Evolutionary conservation across 2,329 filamentous ascomycete species (phyloP), one percentile per base, ranked within the genome.

Genomic region (Sordariomycetes sp.): DNA sequence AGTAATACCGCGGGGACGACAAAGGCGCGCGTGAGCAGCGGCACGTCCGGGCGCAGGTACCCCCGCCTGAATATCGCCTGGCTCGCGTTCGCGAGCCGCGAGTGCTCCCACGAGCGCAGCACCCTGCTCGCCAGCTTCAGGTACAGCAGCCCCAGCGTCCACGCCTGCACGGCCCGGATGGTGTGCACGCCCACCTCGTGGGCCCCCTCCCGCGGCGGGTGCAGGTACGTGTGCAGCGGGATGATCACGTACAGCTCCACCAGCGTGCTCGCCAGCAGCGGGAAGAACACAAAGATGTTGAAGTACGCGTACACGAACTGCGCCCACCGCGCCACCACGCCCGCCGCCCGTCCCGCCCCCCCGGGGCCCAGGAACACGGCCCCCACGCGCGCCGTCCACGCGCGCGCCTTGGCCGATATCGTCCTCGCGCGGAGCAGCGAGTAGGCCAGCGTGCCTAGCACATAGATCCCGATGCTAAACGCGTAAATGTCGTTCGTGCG

Each of bases 401-500:
- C 64, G 60, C 61, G 68, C 43, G 70, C 60, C 48, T 68, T 71
- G 14, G 58, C 52, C 48, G 68, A 66, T 20, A 79, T 70, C 64
- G 68, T 65, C 14, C 70, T 73, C 20, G 77, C 63, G 67, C 86
- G 81, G 62, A 84, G 74, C 32, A 79, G 64, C 50, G 80, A 71
- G 68, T 92, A 96, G 2, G 81, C 74, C 1, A 82, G 66, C 3
- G 82, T 83, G 12, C 89, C 90, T 4, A 96, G 77, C 28, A 90
- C 76, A 68, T 95, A 96, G 48, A 96, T 80, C 16, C 94, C 94
- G 34, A 94, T 85, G 57, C 90, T 96, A 70, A 97, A 96, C 14
- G 94, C 93, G 66, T 99, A 97, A 28, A 99, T 88, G 69, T 99
- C 94, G 71, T 97, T 99, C 67, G 93, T 88, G 48, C 82, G 82